Evolutionary conservation across 108 stramenopile species (phyloP), one percentile per base, ranked within the genome.

Genomic region (Nannochloropsis salina): DNA sequence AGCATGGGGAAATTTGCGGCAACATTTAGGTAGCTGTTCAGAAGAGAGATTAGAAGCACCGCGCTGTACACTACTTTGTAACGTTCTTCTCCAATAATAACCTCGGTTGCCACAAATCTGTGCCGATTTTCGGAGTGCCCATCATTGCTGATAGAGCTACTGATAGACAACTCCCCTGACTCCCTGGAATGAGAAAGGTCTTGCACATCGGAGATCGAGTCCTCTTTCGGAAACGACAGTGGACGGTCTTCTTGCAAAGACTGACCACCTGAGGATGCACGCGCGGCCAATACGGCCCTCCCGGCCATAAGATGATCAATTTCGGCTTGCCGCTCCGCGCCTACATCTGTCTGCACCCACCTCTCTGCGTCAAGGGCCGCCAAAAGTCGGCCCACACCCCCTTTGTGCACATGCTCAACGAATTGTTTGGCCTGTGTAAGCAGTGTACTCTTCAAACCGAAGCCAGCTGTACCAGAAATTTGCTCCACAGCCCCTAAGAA

Each of bases 31-130:
- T 95, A 93, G 82, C 88, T 92, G 92, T 93, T 93, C 18, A 94
- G 88, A 93, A 96, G 96, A 88, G 96, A 95, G 42, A 96, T 92
- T 84, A 98, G 91, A 43, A 98, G 89, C 9, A 98, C 92, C 44
- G 94, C 95, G n/a, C 95, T 95, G 95, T 96, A 96, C 10, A 97
- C 96, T 21, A 95, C 95, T 84, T 95, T 95, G 91, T 93, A 97
- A 41, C 91, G 86, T 20, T 88, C 84, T 20, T 95, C 96, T 86
- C 95, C 95, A 40, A 97, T 94, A 82, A 93, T 92, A 9, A 93
- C 96, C 45, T 91, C 92, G 15, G 31, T 43, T 6, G 94, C 6
- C 31, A 31, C 31, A 31, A 31, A 31, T 31, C 31, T 31, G 20
- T 74, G 4, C 61, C n/a, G 3, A 4, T 74, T 74, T 74, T 74